Conservation (phyloP, 2,329 filamentous ascomycete genomes). For the Penicillium sclerotiorum region DNA sequence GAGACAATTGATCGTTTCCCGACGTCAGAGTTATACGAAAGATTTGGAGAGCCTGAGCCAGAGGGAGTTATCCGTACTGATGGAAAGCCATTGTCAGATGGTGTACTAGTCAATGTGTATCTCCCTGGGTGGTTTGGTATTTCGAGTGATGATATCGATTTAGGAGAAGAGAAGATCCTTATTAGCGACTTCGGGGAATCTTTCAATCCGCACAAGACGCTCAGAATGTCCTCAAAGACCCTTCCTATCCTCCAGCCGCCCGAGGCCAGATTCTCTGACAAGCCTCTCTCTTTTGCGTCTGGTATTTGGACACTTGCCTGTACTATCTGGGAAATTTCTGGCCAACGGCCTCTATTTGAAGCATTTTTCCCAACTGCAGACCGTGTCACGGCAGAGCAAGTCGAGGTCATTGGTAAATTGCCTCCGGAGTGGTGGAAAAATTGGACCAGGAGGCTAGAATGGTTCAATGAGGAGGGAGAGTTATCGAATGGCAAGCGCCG, state of each 20-base stretch:
- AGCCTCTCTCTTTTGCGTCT: slow-evolving; percentile 37
- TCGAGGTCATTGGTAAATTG: slow-evolving; percentile 31
- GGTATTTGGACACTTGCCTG: slow-evolving; percentile 46
- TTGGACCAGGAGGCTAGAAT: slow-evolving; percentile 18
- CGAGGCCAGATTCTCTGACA: slow-evolving; percentile 36
- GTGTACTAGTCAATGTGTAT: slow-evolving; percentile 21
- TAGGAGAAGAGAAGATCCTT: slow-evolving; percentile 24
- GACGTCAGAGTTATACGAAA: slow-evolving; percentile 23
- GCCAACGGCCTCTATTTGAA: slow-evolving; percentile 30
- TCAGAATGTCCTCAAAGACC: slow-evolving; percentile 23
- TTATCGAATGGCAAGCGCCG: slow-evolving; percentile 6
- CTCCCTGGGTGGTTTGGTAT: slow-evolving; percentile 16
- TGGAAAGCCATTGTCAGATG: slow-evolving; percentile 18
- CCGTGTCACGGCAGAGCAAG: slow-evolving; percentile 29
- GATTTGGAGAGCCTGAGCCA: slow-evolving; percentile 23
- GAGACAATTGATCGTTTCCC: slow-evolving; percentile 22
- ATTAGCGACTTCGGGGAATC: slow-evolving; percentile 34
- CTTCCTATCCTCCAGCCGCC: slow-evolving; percentile 34
- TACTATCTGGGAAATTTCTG: slow-evolving; percentile 41
- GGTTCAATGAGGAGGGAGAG: slow-evolving; percentile 24
- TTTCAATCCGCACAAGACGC: slow-evolving; percentile 21
- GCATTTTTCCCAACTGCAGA: slow-evolving; percentile 25
- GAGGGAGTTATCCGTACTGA: slow-evolving; percentile 28
- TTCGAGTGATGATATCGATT: slow-evolving; percentile 21
- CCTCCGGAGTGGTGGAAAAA: slow-evolving; percentile 29